Evolutionary conservation across 139 green algal genomes (phyloP).

Genomic region (Chlorella ohadii): DNA sequence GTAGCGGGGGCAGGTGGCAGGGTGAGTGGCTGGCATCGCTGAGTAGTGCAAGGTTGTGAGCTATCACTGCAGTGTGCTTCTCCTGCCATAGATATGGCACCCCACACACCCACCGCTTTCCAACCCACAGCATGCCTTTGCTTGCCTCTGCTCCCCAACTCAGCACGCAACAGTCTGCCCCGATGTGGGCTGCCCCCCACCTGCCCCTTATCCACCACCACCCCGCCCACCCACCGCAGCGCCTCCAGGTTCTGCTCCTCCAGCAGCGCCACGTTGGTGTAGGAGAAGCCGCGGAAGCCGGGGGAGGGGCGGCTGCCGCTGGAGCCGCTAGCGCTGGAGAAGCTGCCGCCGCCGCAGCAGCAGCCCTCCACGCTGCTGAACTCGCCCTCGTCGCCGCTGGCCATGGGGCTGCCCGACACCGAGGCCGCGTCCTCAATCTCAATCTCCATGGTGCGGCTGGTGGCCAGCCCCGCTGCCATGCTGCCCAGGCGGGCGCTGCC

Average conservation of each 20-base stretch:
- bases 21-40: not conserved
- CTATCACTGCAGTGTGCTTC: no score
- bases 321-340: not conserved
- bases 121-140: no score
- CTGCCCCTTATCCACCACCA: not conserved
- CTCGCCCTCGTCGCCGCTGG: not conserved
- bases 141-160: no score
- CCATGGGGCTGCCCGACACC: conserved; percentile 11
- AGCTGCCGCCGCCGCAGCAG: not conserved
- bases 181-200: no score
- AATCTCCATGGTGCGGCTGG: not conserved
- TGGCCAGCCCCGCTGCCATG: not conserved
- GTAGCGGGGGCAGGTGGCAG: not conserved
- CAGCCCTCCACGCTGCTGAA: not conserved
- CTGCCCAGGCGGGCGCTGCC: not conserved
- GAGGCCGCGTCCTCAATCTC: not conserved
- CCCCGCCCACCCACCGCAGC: conserved; percentile 4
- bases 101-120: no score
- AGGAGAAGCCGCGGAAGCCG: conserved; percentile 27
- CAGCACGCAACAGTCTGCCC: no score
- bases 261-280: conserved; percentile 51
- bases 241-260: conserved; percentile 48
- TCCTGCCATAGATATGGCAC: no score
- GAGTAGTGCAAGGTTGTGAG: no score
- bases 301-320: not conserved